Percentiles rank a stretch among this genome's conserved stretches.
Conservation (phyloP, 192 early-diverging fungal genomes). For the Linnemannia exigua region DNA sequence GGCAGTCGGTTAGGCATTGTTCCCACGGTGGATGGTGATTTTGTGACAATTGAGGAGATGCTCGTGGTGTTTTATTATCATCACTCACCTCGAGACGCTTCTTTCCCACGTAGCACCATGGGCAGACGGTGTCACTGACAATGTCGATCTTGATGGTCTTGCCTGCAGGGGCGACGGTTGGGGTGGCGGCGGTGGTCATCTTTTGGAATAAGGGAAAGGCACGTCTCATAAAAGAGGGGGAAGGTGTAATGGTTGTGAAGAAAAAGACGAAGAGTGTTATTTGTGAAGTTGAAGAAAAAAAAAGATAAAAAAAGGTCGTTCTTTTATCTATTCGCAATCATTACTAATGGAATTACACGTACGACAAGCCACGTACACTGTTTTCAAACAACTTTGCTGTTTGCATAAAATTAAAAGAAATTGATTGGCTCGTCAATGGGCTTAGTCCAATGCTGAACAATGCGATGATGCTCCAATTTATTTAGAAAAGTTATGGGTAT, state of each 20-base stretch:
- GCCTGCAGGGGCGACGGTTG: constrained; percentile 4
- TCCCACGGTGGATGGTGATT: too few relatives aligned
- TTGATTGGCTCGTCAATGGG: not conserved
- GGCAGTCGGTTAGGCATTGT: too few relatives aligned
- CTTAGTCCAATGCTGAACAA: not conserved
- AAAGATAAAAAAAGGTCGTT: not conserved
- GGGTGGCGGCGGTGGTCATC: constrained; percentile 20
- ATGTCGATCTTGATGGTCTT: constrained; percentile 69
- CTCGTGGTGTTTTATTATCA: too few relatives aligned
- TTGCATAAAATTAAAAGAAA: not conserved
- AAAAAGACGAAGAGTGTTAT: not conserved
- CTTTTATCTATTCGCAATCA: not conserved
- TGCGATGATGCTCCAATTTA: not conserved
- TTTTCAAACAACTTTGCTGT: constrained; percentile 13
- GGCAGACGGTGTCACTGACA: constrained; percentile 79
- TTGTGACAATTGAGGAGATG: too few relatives aligned
- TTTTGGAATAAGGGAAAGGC: constrained; percentile 11
- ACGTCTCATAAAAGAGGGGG: constrained; percentile 29
- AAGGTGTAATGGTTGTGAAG: not conserved
- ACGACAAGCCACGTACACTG: not conserved
- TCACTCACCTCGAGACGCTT: constrained; percentile 77
- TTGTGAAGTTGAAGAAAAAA: not conserved
- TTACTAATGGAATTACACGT: constrained; percentile 5
- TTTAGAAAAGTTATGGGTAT: not conserved
- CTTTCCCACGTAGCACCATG: constrained; percentile 87